Evolutionary conservation across 208 protist species (phyloP).

Genomic region (Naegleria gruberi): DNA sequence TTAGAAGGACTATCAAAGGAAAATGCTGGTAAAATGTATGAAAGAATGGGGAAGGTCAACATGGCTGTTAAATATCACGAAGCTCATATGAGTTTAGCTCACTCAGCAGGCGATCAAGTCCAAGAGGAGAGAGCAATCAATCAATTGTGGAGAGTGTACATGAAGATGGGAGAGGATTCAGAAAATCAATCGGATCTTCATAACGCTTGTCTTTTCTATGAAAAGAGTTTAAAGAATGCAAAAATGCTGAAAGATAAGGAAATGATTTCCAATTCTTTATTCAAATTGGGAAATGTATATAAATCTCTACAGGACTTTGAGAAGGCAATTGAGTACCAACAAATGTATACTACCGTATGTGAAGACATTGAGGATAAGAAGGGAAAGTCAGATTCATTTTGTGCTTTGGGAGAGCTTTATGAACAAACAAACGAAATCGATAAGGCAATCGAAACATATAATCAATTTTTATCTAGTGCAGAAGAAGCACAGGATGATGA

Average conservation of each 20-base stretch:
- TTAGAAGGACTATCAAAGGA: slow-evolving; percentile 19
- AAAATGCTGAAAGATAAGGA: neutral
- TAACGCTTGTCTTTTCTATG: slow-evolving; percentile 35
- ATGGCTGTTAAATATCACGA: slow-evolving; percentile 57
- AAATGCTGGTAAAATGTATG: slow-evolving; percentile 33
- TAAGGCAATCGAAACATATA: neutral
- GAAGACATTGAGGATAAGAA: neutral
- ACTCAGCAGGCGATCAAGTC: slow-evolving; percentile 49
- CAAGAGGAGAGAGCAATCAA: slow-evolving; percentile 43
- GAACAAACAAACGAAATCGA: neutral
- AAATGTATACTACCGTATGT: neutral
- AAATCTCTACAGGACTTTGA: neutral
- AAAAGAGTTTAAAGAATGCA: slow-evolving; percentile 14
- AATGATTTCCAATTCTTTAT: neutral
- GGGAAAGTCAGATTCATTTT: neutral
- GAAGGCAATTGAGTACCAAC: neutral
- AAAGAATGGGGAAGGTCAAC: slow-evolving; percentile 50
- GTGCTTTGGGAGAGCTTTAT: neutral
- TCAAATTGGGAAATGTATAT: neutral
- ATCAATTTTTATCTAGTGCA: neutral
- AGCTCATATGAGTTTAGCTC: slow-evolving; percentile 53
- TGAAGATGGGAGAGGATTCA: slow-evolving; percentile 48
- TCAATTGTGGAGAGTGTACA: slow-evolving; percentile 59
- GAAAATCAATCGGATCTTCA: slow-evolving; percentile 16
- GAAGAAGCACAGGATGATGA: neutral